Evolutionary conservation across 2,329 filamentous ascomycete species (phyloP).

Genomic region (Cadophora sp.): DNA sequence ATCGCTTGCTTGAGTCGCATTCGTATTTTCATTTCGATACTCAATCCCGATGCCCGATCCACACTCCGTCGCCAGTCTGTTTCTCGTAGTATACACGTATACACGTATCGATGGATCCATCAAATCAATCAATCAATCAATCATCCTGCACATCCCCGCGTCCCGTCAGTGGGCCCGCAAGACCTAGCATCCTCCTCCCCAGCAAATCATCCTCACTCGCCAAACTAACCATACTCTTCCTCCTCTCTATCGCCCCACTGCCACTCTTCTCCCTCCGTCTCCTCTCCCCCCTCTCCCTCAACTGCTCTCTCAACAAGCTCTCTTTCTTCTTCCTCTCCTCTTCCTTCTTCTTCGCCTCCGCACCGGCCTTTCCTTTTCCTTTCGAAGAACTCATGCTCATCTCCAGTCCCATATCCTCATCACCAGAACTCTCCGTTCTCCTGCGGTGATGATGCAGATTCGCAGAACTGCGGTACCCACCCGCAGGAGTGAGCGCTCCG

Average conservation of each 20-base stretch:
- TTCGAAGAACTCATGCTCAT: constrained; percentile 67
- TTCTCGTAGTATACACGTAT: not conserved
- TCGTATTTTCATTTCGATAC: not conserved
- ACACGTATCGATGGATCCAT: not conserved
- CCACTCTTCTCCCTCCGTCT: constrained; percentile 25
- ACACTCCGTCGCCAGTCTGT: not conserved
- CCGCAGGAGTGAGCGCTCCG: constrained; percentile 29
- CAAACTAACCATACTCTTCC: constrained; percentile 57
- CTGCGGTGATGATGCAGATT: constrained; percentile 31
- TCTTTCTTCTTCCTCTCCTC: constrained; percentile 55
- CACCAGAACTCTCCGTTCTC: constrained; percentile 54
- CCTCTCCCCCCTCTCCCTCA: constrained; percentile 43
- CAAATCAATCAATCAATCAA: constrained; percentile 14
- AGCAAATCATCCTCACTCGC: constrained; percentile 63
- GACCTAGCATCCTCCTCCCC: constrained; percentile 59
- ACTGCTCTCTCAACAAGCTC: constrained; percentile 37
- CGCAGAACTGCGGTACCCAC: constrained; percentile 10
- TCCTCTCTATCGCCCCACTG: constrained; percentile 38
- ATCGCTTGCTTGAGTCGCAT: too few relatives aligned
- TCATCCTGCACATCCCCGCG: constrained; percentile 36
- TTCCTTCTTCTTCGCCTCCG: constrained; percentile 39
- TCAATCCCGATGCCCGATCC: not conserved
- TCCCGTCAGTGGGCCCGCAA: constrained; percentile 59
- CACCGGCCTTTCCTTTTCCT: constrained; percentile 33
- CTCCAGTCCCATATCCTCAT: constrained; percentile 83